Evolutionary conservation across 2,329 filamentous ascomycete genomes (phyloP).

Genomic region (Acrocalymma vagum): DNA sequence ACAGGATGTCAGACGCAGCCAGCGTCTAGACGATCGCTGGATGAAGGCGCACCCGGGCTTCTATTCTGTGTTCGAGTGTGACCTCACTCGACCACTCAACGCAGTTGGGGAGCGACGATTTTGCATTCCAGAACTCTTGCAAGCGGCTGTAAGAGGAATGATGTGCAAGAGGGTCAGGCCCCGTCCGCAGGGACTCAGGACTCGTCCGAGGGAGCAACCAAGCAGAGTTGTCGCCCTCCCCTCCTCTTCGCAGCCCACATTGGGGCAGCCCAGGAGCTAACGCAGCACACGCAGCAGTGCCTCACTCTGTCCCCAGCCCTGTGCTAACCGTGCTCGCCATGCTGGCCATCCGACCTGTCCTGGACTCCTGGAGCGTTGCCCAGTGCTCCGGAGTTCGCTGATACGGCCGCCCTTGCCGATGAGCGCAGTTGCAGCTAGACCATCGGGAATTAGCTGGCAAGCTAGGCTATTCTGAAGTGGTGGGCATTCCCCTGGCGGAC

Average conservation of each 20-base stretch:
- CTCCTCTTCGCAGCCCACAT: too few species aligned
- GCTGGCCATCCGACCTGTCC: slow-evolving; percentile 1
- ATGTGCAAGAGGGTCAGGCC: slow-evolving; percentile 30
- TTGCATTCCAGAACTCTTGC: slow-evolving; percentile 31
- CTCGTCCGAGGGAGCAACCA: too few species aligned
- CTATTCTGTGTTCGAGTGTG: slow-evolving; percentile 6
- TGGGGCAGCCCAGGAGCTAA: too few species aligned
- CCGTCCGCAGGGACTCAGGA: slow-evolving; percentile 24
- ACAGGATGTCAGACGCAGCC: slow-evolving; percentile 18
- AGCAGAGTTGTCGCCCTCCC: too few species aligned
- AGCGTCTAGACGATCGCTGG: slow-evolving; percentile 10
- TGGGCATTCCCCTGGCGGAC: slow-evolving; percentile 31
- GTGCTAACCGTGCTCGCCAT: too few species aligned
- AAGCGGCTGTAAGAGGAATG: slow-evolving; percentile 23
- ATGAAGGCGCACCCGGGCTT: neutral
- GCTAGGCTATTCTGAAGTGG: slow-evolving; percentile 17
- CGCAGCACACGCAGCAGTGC: too few species aligned
- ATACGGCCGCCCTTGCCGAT: slow-evolving; percentile 30
- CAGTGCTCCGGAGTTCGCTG: slow-evolving; percentile 12
- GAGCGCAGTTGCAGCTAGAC: slow-evolving; percentile 14
- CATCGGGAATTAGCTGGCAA: slow-evolving; percentile 14
- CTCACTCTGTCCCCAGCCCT: too few species aligned
- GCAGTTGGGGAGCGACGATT: slow-evolving; percentile 3
- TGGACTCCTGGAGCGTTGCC: slow-evolving; percentile 17
- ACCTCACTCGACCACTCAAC: slow-evolving; percentile 7